These are phyloP conservation scores for Sphaerulina populicola DNA, from an alignment of 2,329 filamentous ascomycete genomes.

Conservation along the genomic window DNA sequence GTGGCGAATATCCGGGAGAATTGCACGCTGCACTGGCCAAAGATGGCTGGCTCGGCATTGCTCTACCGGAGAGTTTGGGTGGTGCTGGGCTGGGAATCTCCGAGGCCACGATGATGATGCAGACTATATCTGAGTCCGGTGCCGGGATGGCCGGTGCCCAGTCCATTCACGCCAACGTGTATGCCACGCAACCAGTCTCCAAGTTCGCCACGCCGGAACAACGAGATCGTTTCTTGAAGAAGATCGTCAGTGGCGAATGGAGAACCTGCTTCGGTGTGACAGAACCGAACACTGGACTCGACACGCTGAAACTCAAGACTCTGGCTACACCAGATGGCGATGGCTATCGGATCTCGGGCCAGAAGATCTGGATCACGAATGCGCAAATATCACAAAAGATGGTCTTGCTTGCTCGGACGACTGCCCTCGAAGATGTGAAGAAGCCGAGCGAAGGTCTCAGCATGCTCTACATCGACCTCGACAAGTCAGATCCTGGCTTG, in stretches of 20 bases:
- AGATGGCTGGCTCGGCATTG: conserved; percentile 75
- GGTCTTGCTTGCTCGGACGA: conserved; percentile 73
- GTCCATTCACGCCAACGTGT: conserved; percentile 56
- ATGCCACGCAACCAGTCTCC: conserved; percentile 66
- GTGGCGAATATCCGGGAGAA: conserved; percentile 61
- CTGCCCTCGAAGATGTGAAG: conserved; percentile 55
- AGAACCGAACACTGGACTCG: conserved; percentile 72
- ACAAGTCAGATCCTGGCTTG: conserved; percentile 49
- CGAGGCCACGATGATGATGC: conserved; percentile 81
- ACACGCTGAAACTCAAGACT: conserved; percentile 64
- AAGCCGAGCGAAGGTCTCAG: conserved; percentile 69
- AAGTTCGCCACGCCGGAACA: conserved; percentile 63
- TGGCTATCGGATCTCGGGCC: conserved; percentile 60
- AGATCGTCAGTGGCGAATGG: conserved; percentile 63
- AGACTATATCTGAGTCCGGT: conserved; percentile 54
- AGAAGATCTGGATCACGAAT: conserved; percentile 86
- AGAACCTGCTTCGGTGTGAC: conserved; percentile 75
- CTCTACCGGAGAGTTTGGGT: conserved; percentile 64
- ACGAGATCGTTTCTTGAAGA: conserved; percentile 55
- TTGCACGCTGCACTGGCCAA: conserved; percentile 65
- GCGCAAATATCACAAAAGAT: conserved; percentile 76
- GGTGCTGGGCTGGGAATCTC: conserved; percentile 69
- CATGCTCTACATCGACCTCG: conserved; percentile 71
- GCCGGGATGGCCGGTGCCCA: conserved; percentile 66
- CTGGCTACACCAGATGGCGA: conserved; percentile 52